phyloP scores from a whole-genome alignment of 2,329 filamentous ascomycete genomes.

The Daldinia eschscholtzii region DNA sequence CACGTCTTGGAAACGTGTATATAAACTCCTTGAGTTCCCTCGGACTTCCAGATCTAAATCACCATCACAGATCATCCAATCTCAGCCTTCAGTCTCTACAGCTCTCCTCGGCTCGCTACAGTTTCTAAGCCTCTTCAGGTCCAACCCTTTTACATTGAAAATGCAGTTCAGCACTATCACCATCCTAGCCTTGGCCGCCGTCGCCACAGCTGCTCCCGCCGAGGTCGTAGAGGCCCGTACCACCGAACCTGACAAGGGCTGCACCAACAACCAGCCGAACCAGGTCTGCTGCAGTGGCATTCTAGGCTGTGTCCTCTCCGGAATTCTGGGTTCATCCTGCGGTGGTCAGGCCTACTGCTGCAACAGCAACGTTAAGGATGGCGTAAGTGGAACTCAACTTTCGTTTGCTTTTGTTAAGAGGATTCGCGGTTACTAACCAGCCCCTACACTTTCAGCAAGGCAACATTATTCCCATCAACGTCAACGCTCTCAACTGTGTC shows the following conservation, averaged over 20 bases:
- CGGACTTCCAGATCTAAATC: slow-evolving; percentile 20
- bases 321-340: slow-evolving; percentile 8
- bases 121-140: slow-evolving; percentile 15
- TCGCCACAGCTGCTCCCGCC: slow-evolving; percentile 37
- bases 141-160: slow-evolving; percentile 24
- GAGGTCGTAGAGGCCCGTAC: slow-evolving; percentile 30
- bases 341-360: slow-evolving; percentile 35
- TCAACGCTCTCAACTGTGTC: slow-evolving; percentile 34
- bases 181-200: slow-evolving; percentile 37
- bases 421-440: slow-evolving; percentile 8
- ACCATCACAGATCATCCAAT: slow-evolving; percentile 34
- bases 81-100: slow-evolving; percentile 29
- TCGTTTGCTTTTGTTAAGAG: neutral
- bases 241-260: neutral
- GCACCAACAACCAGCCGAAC: slow-evolving; percentile 29
- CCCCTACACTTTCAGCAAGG: neutral
- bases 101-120: slow-evolving; percentile 30
- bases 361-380: neutral
- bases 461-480: neutral
- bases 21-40: slow-evolving; percentile 21
- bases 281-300: slow-evolving; percentile 31
- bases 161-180: slow-evolving; percentile 40
- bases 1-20: slow-evolving; percentile 21
- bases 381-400: neutral
- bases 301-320: slow-evolving; percentile 17